phyloP scores from a whole-genome alignment of 495 filamentous ascomycete genomes.

The Tuber umbilicatum region DNA sequence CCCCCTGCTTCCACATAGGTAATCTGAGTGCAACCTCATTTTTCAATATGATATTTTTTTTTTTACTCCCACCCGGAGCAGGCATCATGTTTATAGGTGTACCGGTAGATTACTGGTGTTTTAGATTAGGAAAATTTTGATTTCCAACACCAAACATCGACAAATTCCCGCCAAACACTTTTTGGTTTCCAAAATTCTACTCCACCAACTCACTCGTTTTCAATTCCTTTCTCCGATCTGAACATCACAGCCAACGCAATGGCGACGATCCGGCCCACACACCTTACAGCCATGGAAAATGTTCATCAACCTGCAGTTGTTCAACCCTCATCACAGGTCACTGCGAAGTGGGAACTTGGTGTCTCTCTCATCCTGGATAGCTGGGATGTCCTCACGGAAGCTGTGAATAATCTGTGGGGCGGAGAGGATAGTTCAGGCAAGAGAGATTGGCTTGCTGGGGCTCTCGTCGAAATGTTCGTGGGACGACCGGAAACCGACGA shows the following conservation, averaged over 20 bases:
- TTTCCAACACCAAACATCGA: neutral
- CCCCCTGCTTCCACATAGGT: no score
- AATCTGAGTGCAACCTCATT: neutral
- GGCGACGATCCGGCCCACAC: neutral
- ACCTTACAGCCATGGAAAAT: neutral
- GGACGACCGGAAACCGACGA: conserved; percentile 67
- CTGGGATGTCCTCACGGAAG: conserved; percentile 81
- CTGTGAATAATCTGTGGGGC: conserved; percentile 81
- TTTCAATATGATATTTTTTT: neutral
- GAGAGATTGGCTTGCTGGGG: conserved; percentile 91
- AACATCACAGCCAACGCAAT: neutral
- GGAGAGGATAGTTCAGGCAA: conserved; percentile 79
- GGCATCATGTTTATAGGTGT: no score
- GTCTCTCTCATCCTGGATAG: conserved; percentile 70
- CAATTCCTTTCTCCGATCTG: neutral
- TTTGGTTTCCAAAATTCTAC: neutral
- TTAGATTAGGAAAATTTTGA: neutral
- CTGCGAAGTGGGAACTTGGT: conserved; percentile 65
- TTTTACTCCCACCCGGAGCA: no score
- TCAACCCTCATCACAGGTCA: conserved; percentile 5
- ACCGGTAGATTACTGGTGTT: no score
- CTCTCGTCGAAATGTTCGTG: conserved; percentile 71
- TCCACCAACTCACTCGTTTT: neutral
- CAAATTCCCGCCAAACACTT: neutral
- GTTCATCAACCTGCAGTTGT: neutral